phyloP scores from a whole-genome alignment of 1,284 basidiomycete genomes.

The Ganoderma boninense region DNA sequence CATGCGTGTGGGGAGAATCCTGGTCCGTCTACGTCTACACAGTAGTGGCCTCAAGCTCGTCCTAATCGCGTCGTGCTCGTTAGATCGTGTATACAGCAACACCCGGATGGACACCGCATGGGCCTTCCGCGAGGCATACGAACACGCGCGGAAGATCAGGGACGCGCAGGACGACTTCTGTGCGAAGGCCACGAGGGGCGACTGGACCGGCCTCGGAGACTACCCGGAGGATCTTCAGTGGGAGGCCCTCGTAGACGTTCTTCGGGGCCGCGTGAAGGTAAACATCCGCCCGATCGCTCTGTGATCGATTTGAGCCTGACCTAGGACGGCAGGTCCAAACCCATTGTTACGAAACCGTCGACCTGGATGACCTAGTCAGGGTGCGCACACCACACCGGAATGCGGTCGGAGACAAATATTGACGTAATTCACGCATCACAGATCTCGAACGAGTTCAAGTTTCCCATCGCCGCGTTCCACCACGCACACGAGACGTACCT shows the following conservation, averaged over 20 bases:
- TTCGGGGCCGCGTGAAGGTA: slow-evolving; percentile 84
- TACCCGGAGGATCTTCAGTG: slow-evolving; percentile 86
- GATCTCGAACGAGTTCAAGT: slow-evolving; percentile 83
- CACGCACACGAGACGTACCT: slow-evolving; percentile 90
- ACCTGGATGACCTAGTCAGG: slow-evolving; percentile 64
- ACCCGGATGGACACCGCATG: slow-evolving; percentile 72
- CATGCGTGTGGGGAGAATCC: no score
- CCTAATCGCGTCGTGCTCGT: no score
- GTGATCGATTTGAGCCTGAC: not conserved
- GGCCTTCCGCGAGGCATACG: slow-evolving; percentile 69
- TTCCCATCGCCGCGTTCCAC: slow-evolving; percentile 85
- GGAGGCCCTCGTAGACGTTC: slow-evolving; percentile 88
- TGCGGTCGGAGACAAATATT: not conserved
- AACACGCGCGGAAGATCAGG: slow-evolving; percentile 79
- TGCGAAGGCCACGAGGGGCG: slow-evolving; percentile 57
- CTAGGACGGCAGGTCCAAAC: slow-evolving; percentile 64
- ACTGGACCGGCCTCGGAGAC: slow-evolving; percentile 65
- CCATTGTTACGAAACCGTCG: slow-evolving; percentile 64
- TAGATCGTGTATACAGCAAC: slow-evolving; percentile 44
- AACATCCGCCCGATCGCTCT: not conserved
- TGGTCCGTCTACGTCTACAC: no score
- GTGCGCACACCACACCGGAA: slow-evolving; percentile 43
- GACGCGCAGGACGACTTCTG: slow-evolving; percentile 81
- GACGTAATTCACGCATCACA: slow-evolving; percentile 33
- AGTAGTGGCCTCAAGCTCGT: no score